A percentile compares a stretch with the other conserved stretches of the same genome.
phyloP scores from a whole-genome alignment of 2,329 filamentous ascomycete genomes.

The Fusarium scirpi region DNA sequence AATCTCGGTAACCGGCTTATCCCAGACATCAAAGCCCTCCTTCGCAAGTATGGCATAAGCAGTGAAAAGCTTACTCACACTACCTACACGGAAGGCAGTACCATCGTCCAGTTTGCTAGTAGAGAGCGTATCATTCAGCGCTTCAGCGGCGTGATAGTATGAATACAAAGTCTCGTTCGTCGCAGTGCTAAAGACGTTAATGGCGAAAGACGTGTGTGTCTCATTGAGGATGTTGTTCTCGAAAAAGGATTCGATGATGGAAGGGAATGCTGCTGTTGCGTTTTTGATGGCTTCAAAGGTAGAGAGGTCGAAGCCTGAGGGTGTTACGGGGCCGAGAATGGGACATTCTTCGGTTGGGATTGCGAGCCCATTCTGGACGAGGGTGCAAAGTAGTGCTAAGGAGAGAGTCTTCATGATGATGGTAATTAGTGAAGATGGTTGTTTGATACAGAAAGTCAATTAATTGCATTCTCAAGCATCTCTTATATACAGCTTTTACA shows the following conservation, averaged over 20 bases:
- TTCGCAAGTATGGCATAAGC: slow-evolving; percentile 32
- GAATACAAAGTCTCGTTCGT: slow-evolving; percentile 45
- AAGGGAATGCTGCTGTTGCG: slow-evolving; percentile 20
- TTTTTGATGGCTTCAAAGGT: slow-evolving; percentile 8
- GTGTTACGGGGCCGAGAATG: slow-evolving; percentile 37
- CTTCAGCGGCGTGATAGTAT: slow-evolving; percentile 38
- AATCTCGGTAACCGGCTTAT: slow-evolving; percentile 32
- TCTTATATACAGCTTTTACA: too few relatives aligned
- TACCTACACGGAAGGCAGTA: slow-evolving; percentile 28
- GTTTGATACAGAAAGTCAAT: background rate
- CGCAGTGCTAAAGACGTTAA: slow-evolving; percentile 45
- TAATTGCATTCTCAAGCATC: too few relatives aligned
- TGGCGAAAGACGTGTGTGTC: slow-evolving; percentile 34
- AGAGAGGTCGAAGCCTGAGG: slow-evolving; percentile 37
- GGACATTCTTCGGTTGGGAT: background rate
- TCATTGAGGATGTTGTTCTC: slow-evolving; percentile 10
- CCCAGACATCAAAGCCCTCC: slow-evolving; percentile 32
- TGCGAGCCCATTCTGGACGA: background rate
- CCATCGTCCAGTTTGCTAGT: slow-evolving; percentile 29
- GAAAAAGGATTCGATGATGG: slow-evolving; percentile 24
- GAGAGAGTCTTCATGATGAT: background rate
- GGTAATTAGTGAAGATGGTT: background rate
- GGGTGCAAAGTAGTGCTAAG: background rate
- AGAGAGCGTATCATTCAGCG: slow-evolving; percentile 27
- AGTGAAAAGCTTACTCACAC: slow-evolving; percentile 36